These are phyloP conservation scores for Quaeritorhiza haematococci DNA, from an alignment of 371 early-diverging fungal genomes.

Conservation along the genomic window DNA sequence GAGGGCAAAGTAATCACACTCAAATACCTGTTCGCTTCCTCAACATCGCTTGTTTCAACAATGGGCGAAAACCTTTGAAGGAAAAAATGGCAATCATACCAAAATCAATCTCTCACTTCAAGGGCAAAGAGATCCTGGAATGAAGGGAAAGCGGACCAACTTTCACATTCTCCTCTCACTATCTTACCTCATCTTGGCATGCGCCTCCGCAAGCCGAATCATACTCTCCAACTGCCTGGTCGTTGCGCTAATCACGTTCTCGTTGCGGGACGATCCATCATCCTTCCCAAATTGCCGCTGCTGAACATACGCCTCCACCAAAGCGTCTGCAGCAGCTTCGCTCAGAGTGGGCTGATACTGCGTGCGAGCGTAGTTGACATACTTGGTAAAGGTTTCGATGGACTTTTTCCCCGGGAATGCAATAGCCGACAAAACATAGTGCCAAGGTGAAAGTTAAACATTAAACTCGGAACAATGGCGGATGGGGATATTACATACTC, in stretches of 20 bases:
- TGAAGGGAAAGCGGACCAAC: background rate
- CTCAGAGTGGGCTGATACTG: slow-evolving; percentile 69
- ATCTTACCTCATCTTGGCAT: slow-evolving; percentile 85
- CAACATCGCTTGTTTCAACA: slow-evolving; percentile 53
- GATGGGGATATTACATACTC: background rate
- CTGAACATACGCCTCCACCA: slow-evolving; percentile 83
- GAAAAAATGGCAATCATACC: background rate
- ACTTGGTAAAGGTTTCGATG: slow-evolving; percentile 75
- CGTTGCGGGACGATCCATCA: slow-evolving; percentile 40
- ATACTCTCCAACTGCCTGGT: slow-evolving; percentile 98
- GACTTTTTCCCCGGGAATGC: slow-evolving; percentile 51
- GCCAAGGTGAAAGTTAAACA: too few relatives aligned
- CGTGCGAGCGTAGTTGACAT: slow-evolving; percentile 80
- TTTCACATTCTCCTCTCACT: background rate
- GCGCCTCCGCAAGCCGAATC: slow-evolving; percentile 98
- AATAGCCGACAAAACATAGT: background rate
- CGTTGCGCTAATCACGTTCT: slow-evolving; percentile 90
- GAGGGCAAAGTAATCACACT: too few relatives aligned
- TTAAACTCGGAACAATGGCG: too few relatives aligned
- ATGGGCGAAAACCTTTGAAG: slow-evolving; percentile 28
- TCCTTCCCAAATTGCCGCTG: slow-evolving; percentile 77
- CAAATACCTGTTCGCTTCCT: slow-evolving; percentile 52
- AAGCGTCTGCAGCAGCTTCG: slow-evolving; percentile 68
- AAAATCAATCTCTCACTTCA: background rate
- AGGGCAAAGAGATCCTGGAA: background rate